These are phyloP conservation scores for Alloascoidea africana DNA, from an alignment of 805 yeast species.

Conservation along the genomic window DNA sequence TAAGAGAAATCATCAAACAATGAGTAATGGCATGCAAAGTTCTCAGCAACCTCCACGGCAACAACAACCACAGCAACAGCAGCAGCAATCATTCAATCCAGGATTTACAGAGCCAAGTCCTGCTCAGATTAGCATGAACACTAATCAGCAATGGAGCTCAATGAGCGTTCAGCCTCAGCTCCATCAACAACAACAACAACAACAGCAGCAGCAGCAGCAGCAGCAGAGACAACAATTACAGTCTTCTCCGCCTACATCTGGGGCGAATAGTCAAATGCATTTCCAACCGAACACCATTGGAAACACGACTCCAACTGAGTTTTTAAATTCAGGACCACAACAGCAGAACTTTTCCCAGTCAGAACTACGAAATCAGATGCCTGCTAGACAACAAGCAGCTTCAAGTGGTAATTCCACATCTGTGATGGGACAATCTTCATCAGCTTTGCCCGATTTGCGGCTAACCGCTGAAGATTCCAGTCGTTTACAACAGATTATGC, in stretches of 20 bases:
- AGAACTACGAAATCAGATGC: conserved; percentile 7
- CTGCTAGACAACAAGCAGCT: conserved; percentile 6
- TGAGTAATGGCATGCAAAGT: no score
- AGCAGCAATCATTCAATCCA: no score
- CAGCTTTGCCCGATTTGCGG: conserved; percentile 11
- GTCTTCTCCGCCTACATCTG: conserved; percentile 8
- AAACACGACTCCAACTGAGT: conserved; percentile 5
- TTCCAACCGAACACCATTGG: conserved; percentile 6
- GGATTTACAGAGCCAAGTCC: no score
- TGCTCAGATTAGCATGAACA: no score
- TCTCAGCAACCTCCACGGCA: no score
- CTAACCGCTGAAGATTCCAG: conserved; percentile 49
- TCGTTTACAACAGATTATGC: conserved; percentile 44
- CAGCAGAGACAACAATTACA: conserved; percentile 5
- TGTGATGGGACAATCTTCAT: conserved; percentile 8
- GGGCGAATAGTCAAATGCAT: conserved; percentile 7
- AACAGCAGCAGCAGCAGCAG: conserved; percentile 12
- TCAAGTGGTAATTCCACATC: conserved; percentile 4
- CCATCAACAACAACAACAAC: conserved; percentile 9
- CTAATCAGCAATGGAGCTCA: no score
- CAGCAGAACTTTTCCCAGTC: conserved; percentile 8
- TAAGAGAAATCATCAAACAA: no score
- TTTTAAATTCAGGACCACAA: conserved; percentile 6
- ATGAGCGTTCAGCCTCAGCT: no score
- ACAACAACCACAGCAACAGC: no score